Evolutionary conservation across 352 stramenopile genomes (phyloP).

Genomic region (Globisporangium sylvaticum): DNA sequence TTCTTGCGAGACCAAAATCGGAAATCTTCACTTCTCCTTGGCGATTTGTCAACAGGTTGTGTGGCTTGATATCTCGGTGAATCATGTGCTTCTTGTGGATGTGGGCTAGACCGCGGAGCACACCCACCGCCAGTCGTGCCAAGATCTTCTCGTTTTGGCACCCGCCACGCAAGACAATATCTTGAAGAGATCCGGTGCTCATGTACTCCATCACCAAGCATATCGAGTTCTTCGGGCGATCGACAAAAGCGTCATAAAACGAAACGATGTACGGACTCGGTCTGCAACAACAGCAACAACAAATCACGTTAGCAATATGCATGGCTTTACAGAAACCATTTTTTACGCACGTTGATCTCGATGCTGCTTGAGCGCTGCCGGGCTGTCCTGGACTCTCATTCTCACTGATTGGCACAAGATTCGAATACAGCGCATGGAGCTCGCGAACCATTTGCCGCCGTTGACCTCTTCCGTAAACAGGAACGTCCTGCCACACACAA

Average conservation of each 20-base stretch:
- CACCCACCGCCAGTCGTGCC: conserved; percentile 57
- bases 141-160: conserved; percentile 85
- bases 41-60: conserved; percentile 87
- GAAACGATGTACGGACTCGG: conserved; percentile 88
- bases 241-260: conserved; percentile 92
- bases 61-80: conserved; percentile 91
- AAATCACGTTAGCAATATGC: neutral
- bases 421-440: conserved; percentile 87
- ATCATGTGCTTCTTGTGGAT: conserved; percentile 89
- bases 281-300: conserved; percentile 20
- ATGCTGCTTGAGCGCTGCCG: conserved; percentile 10
- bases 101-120: conserved; percentile 79
- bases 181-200: conserved; percentile 87
- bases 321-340: neutral
- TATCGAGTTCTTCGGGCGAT: conserved; percentile 85
- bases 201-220: conserved; percentile 93
- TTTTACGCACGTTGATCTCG: conserved; percentile 32
- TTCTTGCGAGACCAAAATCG: conserved; percentile 82
- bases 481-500: conserved; percentile 53
- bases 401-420: conserved; percentile 75
- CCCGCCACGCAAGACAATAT: conserved; percentile 81
- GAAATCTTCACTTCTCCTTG: conserved; percentile 87
- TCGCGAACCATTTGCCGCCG: conserved; percentile 88
- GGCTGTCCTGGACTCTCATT: conserved; percentile 24
- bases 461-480: conserved; percentile 81